These are phyloP conservation scores for Ammopiptanthus mongolicus DNA, from an alignment of 306 rosid genomes.

Conservation along the genomic window DNA sequence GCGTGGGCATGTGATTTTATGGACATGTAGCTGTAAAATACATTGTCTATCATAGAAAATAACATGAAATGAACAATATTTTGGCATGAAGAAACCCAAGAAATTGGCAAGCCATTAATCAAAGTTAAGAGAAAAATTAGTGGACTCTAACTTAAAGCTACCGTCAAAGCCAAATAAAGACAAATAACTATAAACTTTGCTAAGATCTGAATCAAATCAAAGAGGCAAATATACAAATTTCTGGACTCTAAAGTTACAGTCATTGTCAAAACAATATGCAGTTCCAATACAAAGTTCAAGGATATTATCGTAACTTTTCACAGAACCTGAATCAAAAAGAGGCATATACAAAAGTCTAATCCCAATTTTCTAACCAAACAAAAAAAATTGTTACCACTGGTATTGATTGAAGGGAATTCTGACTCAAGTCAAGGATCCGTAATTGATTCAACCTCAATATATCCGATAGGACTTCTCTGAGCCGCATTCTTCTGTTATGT, in stretches of 20 bases:
- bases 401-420: constrained; percentile 73
- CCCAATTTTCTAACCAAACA: not conserved
- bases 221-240: constrained; percentile 9
- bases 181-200: not conserved
- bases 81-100: not conserved
- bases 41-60: not conserved
- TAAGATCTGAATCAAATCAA: not conserved
- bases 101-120: not conserved
- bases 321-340: constrained; percentile 5
- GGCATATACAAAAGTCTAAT: constrained; percentile 8
- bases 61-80: not conserved
- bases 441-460: constrained; percentile 58
- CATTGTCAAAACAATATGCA: not conserved
- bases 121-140: not conserved
- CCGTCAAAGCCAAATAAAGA: not conserved
- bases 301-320: not conserved
- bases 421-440: constrained; percentile 75
- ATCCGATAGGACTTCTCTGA: constrained; percentile 64
- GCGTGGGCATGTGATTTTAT: not conserved
- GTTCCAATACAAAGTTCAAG: not conserved
- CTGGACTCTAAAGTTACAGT: not conserved
- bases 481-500: constrained; percentile 65
- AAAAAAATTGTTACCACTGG: constrained; percentile 56
- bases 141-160: not conserved
- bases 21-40: not conserved